Evolutionary conservation across 1,139 yeast genomes (phyloP).

Genomic region (Suhomyces bolitotheri): DNA sequence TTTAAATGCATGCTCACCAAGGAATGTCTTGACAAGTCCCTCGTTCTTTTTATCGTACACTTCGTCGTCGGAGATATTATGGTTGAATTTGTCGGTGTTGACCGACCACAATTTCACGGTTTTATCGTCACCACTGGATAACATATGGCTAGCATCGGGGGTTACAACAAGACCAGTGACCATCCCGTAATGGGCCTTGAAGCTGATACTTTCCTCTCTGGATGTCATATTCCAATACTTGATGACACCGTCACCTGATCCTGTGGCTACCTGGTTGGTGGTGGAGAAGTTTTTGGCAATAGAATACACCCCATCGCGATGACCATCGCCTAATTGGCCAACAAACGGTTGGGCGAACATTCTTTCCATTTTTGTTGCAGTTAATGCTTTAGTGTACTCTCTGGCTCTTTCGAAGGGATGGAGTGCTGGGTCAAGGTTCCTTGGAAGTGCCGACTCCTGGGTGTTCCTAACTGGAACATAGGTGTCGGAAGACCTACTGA

Average conservation of each 20-base stretch:
- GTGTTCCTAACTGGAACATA: conserved; percentile 91
- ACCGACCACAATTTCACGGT: conserved; percentile 82
- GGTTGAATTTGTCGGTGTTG: conserved; percentile 45
- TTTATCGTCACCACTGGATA: conserved; percentile 91
- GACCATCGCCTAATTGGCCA: conserved; percentile 94
- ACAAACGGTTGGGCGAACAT: conserved; percentile 98
- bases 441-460: conserved; percentile 82
- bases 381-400: conserved; percentile 91
- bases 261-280: conserved; percentile 79
- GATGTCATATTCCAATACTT: conserved; percentile 88
- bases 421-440: conserved; percentile 89
- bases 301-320: conserved; percentile 91
- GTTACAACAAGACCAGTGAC: conserved; percentile 86
- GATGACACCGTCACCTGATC: conserved; percentile 92
- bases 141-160: conserved; percentile 56
- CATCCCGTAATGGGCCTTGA: conserved; percentile 89
- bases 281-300: conserved; percentile 76
- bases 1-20: conserved; percentile 83
- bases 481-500: conserved; percentile 84
- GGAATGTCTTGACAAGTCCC: conserved; percentile 71
- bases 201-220: conserved; percentile 71
- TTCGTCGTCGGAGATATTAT: conserved; percentile 33
- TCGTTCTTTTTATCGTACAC: conserved; percentile 31
- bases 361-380: conserved; percentile 92
- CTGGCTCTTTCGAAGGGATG: conserved; percentile 98